phyloP scores from a whole-genome alignment of 345 rosid species.

The Eucalyptus pauciflora region DNA sequence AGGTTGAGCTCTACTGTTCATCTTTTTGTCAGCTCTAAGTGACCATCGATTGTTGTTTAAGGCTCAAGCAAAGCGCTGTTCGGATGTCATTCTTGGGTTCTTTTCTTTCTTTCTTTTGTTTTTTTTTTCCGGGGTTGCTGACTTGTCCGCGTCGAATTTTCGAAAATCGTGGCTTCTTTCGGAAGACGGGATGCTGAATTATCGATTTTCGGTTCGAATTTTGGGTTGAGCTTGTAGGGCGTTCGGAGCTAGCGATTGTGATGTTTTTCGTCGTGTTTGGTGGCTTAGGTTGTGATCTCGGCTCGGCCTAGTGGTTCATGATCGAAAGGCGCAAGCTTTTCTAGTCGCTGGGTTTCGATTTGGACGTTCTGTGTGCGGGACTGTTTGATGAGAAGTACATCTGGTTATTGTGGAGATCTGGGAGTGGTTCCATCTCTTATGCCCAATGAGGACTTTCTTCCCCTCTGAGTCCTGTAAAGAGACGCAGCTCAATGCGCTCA shows the following conservation, averaged over 20 bases:
- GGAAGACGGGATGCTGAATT: neutral
- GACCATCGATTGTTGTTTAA: conserved; percentile 2
- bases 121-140: neutral
- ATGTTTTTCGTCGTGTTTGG: neutral
- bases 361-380: neutral
- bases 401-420: conserved; percentile 94
- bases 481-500: conserved; percentile 59
- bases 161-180: neutral
- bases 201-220: neutral
- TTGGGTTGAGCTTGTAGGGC: neutral
- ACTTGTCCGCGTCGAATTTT: neutral
- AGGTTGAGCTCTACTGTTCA: conserved; percentile 16
- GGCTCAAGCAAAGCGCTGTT: neutral
- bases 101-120: neutral
- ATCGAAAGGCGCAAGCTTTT: neutral
- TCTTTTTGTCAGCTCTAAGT: neutral
- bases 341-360: conserved; percentile 1
- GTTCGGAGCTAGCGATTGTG: neutral
- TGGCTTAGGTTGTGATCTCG: neutral
- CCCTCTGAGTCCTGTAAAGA: conserved; percentile 88
- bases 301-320: neutral
- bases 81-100: neutral
- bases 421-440: conserved; percentile 76
- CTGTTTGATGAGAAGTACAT: conserved; percentile 5
- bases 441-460: conserved; percentile 84